Evolutionary conservation across 2,329 filamentous ascomycete species (phyloP), one percentile per base, ranked within the genome.

Genomic region (Rosellinia necatrix): DNA sequence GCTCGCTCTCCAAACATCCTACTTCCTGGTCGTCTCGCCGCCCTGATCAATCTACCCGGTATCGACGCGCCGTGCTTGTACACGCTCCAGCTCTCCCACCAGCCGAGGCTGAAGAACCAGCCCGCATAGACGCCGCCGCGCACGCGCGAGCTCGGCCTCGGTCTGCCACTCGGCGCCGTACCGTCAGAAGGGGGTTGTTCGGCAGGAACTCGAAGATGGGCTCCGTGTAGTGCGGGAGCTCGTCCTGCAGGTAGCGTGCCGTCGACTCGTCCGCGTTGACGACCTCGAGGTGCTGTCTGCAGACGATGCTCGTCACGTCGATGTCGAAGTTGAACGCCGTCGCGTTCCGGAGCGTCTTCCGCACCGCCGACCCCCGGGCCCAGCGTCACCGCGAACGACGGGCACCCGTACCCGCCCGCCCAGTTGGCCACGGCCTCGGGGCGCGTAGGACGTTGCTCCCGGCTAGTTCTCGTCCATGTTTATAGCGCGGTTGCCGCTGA

Each of bases 41-140:
- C 43, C 56, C 15, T 25, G 29, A 48, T 53, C 54, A 24, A 59
- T 59, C 52, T 52, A 56, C 3, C 56, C 56, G 12, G 52, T 47
- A 52, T 59, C 56, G 12, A 59, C 56, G 12, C 51, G 12, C 51
- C 51, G 34, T 52, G 52, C 24, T 56, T 59, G 13, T 56, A 59
- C 42, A 47, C 46, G 2, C 52, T 52, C 47, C 6, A 49, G 10
- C 56, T 56, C 41, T 59, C 56, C 56, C 56, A 59, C 56, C 56
- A 59, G 15, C 56, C 56, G 10, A 59, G 52, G 42, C 56, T 59
- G 30, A 59, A 59, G 13, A 55, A 30, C 56, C 56, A 56, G 13
- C 56, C 56, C 19, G 38, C 56, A 17, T 50, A 59, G 41, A 59
- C 47, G 9, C 52, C 48, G 4, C 10, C 8, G 3, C 22, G 35